Percentiles rank a stretch among this genome's conserved stretches.
Conservation (phyloP, 2,329 filamentous ascomycete species). For the Phyllosticta citriasiana region DNA sequence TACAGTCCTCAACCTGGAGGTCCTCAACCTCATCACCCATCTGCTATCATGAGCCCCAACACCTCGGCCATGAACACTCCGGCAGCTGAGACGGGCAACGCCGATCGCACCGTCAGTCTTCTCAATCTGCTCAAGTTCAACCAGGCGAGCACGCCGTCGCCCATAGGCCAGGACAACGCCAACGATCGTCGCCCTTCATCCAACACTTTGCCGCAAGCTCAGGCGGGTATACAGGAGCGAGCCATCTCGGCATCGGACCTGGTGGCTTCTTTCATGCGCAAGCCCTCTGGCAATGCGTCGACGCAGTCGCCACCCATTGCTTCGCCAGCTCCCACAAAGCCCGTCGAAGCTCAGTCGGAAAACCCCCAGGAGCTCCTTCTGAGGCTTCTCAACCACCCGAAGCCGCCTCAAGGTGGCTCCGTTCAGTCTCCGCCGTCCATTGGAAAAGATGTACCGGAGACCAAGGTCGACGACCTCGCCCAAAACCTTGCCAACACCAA, state of each 20-base stretch:
- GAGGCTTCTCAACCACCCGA: constrained; percentile 72
- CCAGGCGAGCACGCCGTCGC: constrained; percentile 30
- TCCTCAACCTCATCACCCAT: constrained; percentile 46
- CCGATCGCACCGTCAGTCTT: constrained; percentile 45
- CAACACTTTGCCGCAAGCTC: constrained; percentile 11
- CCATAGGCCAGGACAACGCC: constrained; percentile 24
- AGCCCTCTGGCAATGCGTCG: constrained; percentile 25
- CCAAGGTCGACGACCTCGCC: constrained; percentile 34
- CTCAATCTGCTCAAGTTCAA: constrained; percentile 58
- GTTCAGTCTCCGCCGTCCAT: constrained; percentile 17
- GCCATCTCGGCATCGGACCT: constrained; percentile 47
- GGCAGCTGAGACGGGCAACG: constrained; percentile 30
- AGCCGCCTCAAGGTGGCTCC: constrained; percentile 26
- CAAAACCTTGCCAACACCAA: constrained; percentile 37
- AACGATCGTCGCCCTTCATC: constrained; percentile 17
- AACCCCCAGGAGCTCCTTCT: constrained; percentile 81
- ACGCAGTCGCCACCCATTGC: constrained; percentile 22
- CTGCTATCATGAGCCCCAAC: constrained; percentile 50
- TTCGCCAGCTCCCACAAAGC: constrained; percentile 20
- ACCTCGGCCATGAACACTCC: constrained; percentile 35
- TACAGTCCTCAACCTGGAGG: constrained; percentile 46
- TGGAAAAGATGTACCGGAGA: constrained; percentile 30
- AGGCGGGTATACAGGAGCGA: constrained; percentile 21
- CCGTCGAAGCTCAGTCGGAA: constrained; percentile 28
- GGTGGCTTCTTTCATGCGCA: constrained; percentile 45